Percentiles rank a stretch among this genome's conserved stretches.
These are phyloP conservation scores for Cladosporium velox DNA, from an alignment of 2,329 filamentous ascomycete genomes.

Conservation along the genomic window DNA sequence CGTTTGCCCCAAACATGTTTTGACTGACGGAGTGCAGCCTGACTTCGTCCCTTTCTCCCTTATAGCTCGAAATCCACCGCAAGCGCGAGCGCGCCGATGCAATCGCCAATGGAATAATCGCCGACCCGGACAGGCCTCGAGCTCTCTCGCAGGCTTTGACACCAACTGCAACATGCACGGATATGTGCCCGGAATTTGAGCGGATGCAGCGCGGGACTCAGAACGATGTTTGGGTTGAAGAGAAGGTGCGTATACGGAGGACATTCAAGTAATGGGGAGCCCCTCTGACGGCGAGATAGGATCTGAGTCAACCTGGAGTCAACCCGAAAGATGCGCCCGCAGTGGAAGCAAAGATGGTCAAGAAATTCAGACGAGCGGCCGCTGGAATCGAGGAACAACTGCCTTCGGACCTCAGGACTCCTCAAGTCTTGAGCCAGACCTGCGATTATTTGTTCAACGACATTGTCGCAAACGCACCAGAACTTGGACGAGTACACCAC, in stretches of 20 bases:
- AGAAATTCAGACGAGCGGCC: conserved; percentile 63
- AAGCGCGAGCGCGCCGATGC: conserved; percentile 53
- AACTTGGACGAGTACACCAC: conserved; percentile 57
- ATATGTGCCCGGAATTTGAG: conserved; percentile 67
- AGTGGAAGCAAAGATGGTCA: conserved; percentile 61
- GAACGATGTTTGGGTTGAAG: conserved; percentile 61
- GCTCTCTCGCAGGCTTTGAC: conserved; percentile 62
- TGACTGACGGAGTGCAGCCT: conserved; percentile 32
- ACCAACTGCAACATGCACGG: conserved; percentile 60
- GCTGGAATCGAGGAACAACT: conserved; percentile 65
- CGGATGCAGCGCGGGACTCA: conserved; percentile 62
- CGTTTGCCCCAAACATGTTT: conserved; percentile 17
- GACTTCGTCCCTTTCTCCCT: conserved; percentile 26
- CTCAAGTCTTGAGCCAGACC: conserved; percentile 47
- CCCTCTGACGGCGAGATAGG: conserved; percentile 35
- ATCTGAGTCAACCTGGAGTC: conserved; percentile 31
- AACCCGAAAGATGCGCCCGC: conserved; percentile 40
- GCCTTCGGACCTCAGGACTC: conserved; percentile 64
- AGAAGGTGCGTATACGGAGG: conserved; percentile 52
- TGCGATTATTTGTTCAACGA: conserved; percentile 48
- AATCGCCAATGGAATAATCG: conserved; percentile 56
- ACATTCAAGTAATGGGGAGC: conserved; percentile 9
- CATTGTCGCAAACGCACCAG: conserved; percentile 53
- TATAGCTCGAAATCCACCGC: conserved; percentile 51
- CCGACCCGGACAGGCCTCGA: conserved; percentile 62